phyloP scores from a whole-genome alignment of 805 yeast species.

The Myxozyma mucilagina region DNA sequence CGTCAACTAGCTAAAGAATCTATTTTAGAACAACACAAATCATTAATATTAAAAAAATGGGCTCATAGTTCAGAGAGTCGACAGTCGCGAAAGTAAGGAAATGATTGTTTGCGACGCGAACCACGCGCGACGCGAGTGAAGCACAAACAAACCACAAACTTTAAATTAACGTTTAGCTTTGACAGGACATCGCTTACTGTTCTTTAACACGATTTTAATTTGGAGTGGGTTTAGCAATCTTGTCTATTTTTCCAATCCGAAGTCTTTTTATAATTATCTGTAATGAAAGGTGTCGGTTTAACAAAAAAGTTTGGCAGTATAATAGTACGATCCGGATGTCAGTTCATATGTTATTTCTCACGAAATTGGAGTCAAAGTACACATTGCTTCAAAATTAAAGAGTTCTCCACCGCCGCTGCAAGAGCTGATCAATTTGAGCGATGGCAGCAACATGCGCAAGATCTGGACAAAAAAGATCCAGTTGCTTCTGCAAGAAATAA shows the following conservation, averaged over 20 bases:
- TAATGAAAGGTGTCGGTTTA: too few species aligned
- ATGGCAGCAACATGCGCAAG: constrained; percentile 10
- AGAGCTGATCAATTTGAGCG: not conserved
- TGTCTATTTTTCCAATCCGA: too few species aligned
- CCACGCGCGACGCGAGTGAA: constrained; percentile 4
- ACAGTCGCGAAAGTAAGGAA: not conserved
- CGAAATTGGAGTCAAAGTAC: too few species aligned
- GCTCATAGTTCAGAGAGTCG: not conserved
- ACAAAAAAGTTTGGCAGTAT: too few species aligned
- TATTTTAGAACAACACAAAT: not conserved
- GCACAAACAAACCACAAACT: not conserved
- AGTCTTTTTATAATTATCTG: too few species aligned
- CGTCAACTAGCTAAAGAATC: not conserved
- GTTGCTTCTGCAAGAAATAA: constrained; percentile 14
- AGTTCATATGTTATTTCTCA: too few species aligned
- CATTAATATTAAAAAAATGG: not conserved
- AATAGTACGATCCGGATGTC: too few species aligned
- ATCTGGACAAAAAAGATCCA: constrained; percentile 26
- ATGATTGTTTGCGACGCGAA: not conserved
- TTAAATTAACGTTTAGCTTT: not conserved
- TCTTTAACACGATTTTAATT: too few species aligned
- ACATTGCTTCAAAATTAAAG: not conserved
- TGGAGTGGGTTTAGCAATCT: too few species aligned
- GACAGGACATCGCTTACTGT: too few species aligned
- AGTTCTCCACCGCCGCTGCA: not conserved